These are phyloP conservation scores for Pseudocercospora musae DNA, from an alignment of 2,329 filamentous ascomycete species.

Conservation along the genomic window DNA sequence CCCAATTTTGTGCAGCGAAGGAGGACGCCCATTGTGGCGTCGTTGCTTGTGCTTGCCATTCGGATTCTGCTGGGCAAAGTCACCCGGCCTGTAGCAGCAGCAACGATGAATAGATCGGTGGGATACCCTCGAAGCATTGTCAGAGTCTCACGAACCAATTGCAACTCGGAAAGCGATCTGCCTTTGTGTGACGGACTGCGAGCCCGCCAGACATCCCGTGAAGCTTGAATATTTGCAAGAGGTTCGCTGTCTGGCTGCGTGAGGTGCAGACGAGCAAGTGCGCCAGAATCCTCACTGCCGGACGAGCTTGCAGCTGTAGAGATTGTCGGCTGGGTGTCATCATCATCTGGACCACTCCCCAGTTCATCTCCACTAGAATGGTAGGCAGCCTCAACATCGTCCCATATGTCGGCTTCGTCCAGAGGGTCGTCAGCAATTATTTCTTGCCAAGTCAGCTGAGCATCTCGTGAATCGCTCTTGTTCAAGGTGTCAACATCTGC, in stretches of 20 bases:
- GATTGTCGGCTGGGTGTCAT: conserved; percentile 27
- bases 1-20: conserved; percentile 50
- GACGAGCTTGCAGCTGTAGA: conserved; percentile 38
- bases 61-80: conserved; percentile 12
- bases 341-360: conserved; percentile 34
- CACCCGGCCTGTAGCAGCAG: conserved; percentile 29
- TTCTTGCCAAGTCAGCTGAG: conserved; percentile 69
- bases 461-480: conserved; percentile 45
- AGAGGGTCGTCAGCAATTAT: conserved; percentile 74
- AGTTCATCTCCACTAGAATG: conserved; percentile 63
- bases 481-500: not conserved
- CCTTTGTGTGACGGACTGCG: not conserved
- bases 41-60: conserved; percentile 16
- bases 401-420: conserved; percentile 67
- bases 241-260: conserved; percentile 25
- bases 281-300: conserved; percentile 37
- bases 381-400: conserved; percentile 61
- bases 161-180: conserved; percentile 61
- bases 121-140: conserved; percentile 81
- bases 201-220: conserved; percentile 9
- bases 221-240: conserved; percentile 40
- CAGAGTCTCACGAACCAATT: conserved; percentile 71
- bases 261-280: conserved; percentile 36
- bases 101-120: conserved; percentile 63
- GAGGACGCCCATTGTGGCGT: conserved; percentile 39